These are phyloP conservation scores for Hypoxylon sp. DNA, from an alignment of 2,329 filamentous ascomycete genomes.

Conservation along the genomic window DNA sequence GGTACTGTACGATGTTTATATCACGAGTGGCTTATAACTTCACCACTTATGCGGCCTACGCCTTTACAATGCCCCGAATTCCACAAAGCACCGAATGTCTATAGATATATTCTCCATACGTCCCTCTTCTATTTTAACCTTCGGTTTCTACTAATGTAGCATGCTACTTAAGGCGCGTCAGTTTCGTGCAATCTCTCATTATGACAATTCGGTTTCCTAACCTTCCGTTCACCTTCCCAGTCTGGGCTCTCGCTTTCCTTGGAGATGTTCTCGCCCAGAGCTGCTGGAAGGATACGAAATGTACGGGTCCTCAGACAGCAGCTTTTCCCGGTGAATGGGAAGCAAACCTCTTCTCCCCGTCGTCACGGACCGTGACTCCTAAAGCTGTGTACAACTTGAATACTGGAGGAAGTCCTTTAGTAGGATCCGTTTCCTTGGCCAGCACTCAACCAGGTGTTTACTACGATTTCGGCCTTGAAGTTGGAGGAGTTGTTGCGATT, in stretches of 20 bases:
- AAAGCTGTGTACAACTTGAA: conserved; percentile 56
- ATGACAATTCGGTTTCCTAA: conserved; percentile 33
- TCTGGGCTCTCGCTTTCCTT: conserved; percentile 28
- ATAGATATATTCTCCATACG: conserved; percentile 20
- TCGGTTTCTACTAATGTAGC: conserved; percentile 1
- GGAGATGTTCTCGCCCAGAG: conserved; percentile 40
- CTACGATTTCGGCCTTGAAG: conserved; percentile 52
- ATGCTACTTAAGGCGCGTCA: background rate
- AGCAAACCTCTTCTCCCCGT: conserved; percentile 69
- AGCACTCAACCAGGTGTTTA: conserved; percentile 41
- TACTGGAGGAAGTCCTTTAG: conserved; percentile 33
- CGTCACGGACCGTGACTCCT: conserved; percentile 65
- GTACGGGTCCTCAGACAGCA: conserved; percentile 63
- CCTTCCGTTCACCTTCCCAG: background rate
- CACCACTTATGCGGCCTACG: conserved; percentile 17
- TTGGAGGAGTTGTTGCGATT: conserved; percentile 51
- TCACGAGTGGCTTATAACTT: conserved; percentile 23
- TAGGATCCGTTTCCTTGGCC: conserved; percentile 33
- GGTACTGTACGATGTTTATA: conserved; percentile 23
- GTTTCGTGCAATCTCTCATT: conserved; percentile 16
- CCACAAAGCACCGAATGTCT: conserved; percentile 15
- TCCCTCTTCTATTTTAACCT: conserved; percentile 1
- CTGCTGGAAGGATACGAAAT: conserved; percentile 71
- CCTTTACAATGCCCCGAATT: conserved; percentile 17
- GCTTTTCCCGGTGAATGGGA: conserved; percentile 73